These are phyloP conservation scores for Potentilla sterilis DNA, from an alignment of 306 rosid genomes.

Conservation along the genomic window DNA sequence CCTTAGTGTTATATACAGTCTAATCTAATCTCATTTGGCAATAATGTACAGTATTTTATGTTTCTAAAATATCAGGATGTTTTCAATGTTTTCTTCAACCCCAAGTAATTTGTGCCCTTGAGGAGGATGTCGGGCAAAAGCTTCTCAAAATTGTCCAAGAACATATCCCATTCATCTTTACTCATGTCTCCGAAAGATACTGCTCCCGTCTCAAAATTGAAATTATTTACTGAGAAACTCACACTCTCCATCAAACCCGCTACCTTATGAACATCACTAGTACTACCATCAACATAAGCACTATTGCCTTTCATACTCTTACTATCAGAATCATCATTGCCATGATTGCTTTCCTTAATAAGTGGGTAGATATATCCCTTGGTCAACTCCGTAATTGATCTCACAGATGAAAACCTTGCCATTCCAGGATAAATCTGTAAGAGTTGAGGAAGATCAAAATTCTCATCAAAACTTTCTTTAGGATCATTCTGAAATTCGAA, in stretches of 20 bases:
- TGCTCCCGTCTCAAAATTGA: slow-evolving; percentile 33
- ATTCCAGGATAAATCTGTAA: slow-evolving; percentile 23
- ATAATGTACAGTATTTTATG: slow-evolving; percentile 39
- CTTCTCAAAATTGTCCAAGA: slow-evolving; percentile 54
- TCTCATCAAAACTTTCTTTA: slow-evolving; percentile 25
- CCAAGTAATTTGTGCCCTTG: slow-evolving; percentile 37
- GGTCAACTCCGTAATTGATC: slow-evolving; percentile 22
- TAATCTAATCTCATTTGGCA: slow-evolving; percentile 27
- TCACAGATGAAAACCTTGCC: slow-evolving; percentile 30
- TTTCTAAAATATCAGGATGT: slow-evolving; percentile 49
- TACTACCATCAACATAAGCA: background rate
- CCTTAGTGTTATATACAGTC: slow-evolving; percentile 45
- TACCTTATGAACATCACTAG: slow-evolving; percentile 10
- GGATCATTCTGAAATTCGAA: slow-evolving; percentile 23
- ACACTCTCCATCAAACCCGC: slow-evolving; percentile 24
- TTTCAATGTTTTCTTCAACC: slow-evolving; percentile 50
- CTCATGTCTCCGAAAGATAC: slow-evolving; percentile 68
- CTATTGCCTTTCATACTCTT: background rate
- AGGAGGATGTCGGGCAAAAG: slow-evolving; percentile 46
- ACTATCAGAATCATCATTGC: background rate
- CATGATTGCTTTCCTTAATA: slow-evolving; percentile 3
- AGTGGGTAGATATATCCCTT: background rate
- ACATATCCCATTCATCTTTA: slow-evolving; percentile 58
- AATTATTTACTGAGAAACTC: slow-evolving; percentile 36
- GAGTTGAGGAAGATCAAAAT: slow-evolving; percentile 26